Evolutionary conservation across 257 asterid species (phyloP).

Genomic region (Solanum pennellii): DNA sequence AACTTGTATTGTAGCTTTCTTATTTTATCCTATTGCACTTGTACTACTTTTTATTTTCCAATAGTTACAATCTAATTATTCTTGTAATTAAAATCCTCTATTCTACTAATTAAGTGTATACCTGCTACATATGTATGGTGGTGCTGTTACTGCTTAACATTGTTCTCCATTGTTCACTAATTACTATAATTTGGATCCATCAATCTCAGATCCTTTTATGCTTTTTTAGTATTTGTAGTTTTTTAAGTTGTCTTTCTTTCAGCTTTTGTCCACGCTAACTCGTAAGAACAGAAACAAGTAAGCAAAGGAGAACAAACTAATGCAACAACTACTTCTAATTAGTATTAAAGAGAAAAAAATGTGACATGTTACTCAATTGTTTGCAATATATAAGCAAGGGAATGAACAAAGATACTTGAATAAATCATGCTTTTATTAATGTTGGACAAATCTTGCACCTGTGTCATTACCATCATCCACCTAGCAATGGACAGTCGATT

Average conservation of each 20-base stretch:
- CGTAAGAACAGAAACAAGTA: neutral
- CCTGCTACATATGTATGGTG: neutral
- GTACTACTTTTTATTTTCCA: conserved; percentile 31
- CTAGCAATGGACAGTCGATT: conserved; percentile 28
- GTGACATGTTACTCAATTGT: neutral
- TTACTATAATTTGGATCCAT: neutral
- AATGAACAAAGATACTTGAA: neutral
- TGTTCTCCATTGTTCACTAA: neutral
- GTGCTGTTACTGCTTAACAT: neutral
- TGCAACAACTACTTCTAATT: neutral
- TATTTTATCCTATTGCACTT: conserved; percentile 41
- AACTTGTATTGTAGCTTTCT: conserved; percentile 40
- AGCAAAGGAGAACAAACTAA: neutral
- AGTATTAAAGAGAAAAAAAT: neutral
- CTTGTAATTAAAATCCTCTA: neutral
- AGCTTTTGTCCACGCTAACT: neutral
- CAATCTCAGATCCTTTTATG: neutral
- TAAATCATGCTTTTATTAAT: neutral
- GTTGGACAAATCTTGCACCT: neutral
- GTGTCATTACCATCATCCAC: neutral
- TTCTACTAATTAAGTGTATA: neutral
- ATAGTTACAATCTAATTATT: neutral
- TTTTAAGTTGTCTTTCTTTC: neutral
- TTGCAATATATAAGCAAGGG: neutral
- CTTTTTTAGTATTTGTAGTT: neutral